phyloP scores from a whole-genome alignment of 202 grass and related monocot species.

The Bolboschoenoplectus hybrid region DNA sequence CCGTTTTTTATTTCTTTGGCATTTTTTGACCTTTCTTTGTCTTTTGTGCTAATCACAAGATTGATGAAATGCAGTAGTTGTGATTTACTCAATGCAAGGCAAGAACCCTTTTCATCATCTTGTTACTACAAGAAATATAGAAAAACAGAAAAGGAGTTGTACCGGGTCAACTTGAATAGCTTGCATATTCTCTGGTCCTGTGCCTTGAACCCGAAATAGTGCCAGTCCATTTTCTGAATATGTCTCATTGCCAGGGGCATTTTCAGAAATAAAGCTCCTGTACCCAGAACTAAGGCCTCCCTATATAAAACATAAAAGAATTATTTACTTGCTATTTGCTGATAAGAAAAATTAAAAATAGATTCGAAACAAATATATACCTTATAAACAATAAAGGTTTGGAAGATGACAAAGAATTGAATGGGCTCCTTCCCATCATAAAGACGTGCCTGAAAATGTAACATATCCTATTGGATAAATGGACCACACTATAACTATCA shows the following conservation, averaged over 20 bases:
- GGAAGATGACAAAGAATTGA: conserved; percentile 94
- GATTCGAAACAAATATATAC: conserved; percentile 45
- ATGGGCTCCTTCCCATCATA: conserved; percentile 95
- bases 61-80: background rate
- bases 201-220: conserved; percentile 94
- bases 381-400: conserved; percentile 87
- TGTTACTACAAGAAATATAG: conserved; percentile 22
- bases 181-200: conserved; percentile 99
- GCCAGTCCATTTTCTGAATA: conserved; percentile 89
- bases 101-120: background rate
- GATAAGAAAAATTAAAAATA: background rate
- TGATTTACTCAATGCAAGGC: background rate
- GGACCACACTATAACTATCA: conserved; percentile 27
- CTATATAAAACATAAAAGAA: conserved; percentile 48
- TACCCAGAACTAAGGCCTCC: conserved; percentile 87
- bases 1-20: background rate
- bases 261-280: conserved; percentile 76
- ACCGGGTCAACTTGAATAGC: conserved; percentile 99
- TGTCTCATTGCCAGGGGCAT: conserved; percentile 58
- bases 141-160: conserved; percentile 38
- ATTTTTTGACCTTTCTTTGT: background rate
- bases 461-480: conserved; percentile 37
- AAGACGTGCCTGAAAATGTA: conserved; percentile 58
- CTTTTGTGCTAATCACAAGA: background rate
- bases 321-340: conserved; percentile 9